These are phyloP conservation scores for Zanthoxylum bungeanum DNA, from an alignment of 345 rosid species.

Conservation along the genomic window DNA sequence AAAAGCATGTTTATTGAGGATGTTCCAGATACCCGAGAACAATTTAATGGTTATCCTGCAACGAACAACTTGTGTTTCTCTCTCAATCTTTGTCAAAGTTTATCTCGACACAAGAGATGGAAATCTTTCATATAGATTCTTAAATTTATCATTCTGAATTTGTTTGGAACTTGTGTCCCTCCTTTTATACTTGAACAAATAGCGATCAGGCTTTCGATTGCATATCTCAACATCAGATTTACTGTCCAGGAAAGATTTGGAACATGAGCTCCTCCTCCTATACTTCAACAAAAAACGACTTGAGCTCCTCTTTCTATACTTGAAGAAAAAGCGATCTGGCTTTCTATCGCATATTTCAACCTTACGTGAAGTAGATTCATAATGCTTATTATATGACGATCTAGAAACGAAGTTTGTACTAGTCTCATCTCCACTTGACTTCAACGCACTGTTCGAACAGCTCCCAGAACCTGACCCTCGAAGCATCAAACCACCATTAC, in stretches of 20 bases:
- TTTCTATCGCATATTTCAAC: constrained; percentile 7
- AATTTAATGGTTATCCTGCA: too few relatives aligned
- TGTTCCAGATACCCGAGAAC: constrained; percentile 9
- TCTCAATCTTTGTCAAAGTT: not conserved
- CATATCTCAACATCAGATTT: constrained; percentile 8
- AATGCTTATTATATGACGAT: constrained; percentile 11
- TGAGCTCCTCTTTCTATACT: constrained; percentile 38
- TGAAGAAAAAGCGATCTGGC: constrained; percentile 31
- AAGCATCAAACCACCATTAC: not conserved
- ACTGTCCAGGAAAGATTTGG: constrained; percentile 1
- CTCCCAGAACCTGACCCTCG: constrained; percentile 11
- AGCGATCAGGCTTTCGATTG: constrained; percentile 26
- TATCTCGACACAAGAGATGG: not conserved
- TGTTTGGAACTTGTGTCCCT: constrained; percentile 22
- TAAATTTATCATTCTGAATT: constrained; percentile 6
- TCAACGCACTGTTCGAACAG: constrained; percentile 23
- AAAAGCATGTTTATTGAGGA: not conserved
- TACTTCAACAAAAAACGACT: constrained; percentile 33
- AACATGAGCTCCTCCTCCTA: constrained; percentile 20
- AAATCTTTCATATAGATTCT: constrained; percentile 11
- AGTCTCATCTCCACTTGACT: constrained; percentile 20
- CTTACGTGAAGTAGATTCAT: constrained; percentile 3
- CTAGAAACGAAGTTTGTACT: constrained; percentile 16
- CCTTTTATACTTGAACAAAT: constrained; percentile 29
- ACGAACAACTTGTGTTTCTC: not conserved